Evolutionary conservation across 331 rosid species (phyloP).

Genomic region (Stylosanthes scabra): DNA sequence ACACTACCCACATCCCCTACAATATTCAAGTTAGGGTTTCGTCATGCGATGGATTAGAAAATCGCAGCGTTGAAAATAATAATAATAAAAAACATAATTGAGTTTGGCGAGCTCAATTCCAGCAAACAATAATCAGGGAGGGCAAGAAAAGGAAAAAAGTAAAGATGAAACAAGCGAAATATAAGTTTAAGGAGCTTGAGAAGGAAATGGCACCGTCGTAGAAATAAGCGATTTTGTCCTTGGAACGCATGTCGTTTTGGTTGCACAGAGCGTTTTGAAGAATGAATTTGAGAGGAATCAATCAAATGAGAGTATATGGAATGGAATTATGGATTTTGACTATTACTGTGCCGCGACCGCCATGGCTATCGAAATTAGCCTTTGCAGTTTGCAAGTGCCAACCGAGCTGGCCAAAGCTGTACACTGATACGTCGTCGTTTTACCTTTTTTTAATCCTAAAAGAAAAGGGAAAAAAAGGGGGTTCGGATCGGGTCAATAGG

Average conservation of each 20-base stretch:
- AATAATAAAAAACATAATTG: background rate
- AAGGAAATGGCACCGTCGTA: conserved; percentile 68
- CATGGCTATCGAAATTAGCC: conserved; percentile 12
- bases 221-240: conserved; percentile 87
- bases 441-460: too few relatives aligned
- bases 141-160: background rate
- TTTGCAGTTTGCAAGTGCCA: background rate
- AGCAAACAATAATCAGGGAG: background rate
- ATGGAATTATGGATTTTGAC: background rate
- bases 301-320: background rate
- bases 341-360: conserved; percentile 34
- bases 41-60: background rate
- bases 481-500: too few relatives aligned
- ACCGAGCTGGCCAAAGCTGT: background rate
- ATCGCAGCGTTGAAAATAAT: background rate
- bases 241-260: conserved; percentile 68
- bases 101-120: background rate
- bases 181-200: background rate
- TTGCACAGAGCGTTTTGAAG: conserved; percentile 13
- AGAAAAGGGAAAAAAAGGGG: too few relatives aligned
- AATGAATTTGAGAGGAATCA: conserved; percentile 12
- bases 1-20: conserved; percentile 98
- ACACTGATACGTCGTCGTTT: background rate
- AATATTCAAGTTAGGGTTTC: conserved; percentile 53
- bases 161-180: background rate